Conservation (phyloP, 2,329 filamentous ascomycete species). For the Pseudogymnoascus sp. region DNA sequence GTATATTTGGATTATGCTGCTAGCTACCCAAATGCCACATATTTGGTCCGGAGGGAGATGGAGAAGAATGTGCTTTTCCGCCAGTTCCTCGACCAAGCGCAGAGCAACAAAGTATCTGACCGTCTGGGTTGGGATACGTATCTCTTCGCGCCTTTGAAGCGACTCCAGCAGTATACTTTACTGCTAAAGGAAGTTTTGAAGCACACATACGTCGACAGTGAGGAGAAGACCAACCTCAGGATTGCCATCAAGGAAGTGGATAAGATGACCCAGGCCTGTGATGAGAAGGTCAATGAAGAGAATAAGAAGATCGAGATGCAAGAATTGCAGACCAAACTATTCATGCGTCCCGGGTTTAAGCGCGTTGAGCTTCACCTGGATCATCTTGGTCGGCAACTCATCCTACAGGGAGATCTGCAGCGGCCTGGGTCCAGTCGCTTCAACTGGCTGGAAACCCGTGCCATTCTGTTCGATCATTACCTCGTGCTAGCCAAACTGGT, state of each 20-base stretch:
- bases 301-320: slow-evolving; percentile 82
- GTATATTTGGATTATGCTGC: slow-evolving; percentile 91
- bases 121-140: slow-evolving; percentile 92
- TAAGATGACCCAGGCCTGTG: slow-evolving; percentile 80
- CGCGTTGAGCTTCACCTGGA: slow-evolving; percentile 82
- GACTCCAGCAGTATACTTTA: slow-evolving; percentile 82
- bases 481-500: slow-evolving; percentile 81
- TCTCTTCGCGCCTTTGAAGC: slow-evolving; percentile 85
- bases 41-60: slow-evolving; percentile 74
- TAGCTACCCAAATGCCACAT: slow-evolving; percentile 75
- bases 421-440: slow-evolving; percentile 83
- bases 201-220: slow-evolving; percentile 73
- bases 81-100: slow-evolving; percentile 73
- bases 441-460: slow-evolving; percentile 88
- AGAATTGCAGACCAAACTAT: slow-evolving; percentile 74
- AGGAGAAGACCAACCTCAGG: slow-evolving; percentile 78
- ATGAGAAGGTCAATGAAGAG: slow-evolving; percentile 86
- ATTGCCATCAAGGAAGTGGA: slow-evolving; percentile 90
- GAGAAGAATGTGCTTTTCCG: slow-evolving; percentile 80
- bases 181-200: slow-evolving; percentile 76
- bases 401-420: slow-evolving; percentile 82
- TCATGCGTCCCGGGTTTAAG: slow-evolving; percentile 80
- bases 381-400: slow-evolving; percentile 84
- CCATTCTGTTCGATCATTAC: slow-evolving; percentile 92
- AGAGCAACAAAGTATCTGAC: slow-evolving; percentile 68